Evolutionary conservation across 805 yeast species (phyloP), one percentile per base, ranked within the genome.

Genomic region (Metschnikowia corniflorae): DNA sequence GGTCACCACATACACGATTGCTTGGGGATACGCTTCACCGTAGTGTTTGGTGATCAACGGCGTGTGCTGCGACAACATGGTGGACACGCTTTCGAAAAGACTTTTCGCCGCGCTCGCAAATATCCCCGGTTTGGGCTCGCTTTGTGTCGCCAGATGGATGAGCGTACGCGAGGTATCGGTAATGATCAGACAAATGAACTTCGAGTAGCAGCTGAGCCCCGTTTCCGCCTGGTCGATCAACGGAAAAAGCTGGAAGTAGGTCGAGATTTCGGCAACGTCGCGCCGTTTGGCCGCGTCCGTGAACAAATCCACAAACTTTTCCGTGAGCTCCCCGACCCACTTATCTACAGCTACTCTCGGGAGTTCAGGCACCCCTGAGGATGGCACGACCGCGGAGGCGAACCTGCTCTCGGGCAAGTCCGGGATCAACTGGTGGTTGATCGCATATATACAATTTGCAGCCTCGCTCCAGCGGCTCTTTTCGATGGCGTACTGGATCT

Each of bases 221-320:
- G 73, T 59, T 16, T 73, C 73, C 39, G 77, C 76, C 53, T 82
- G 76, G 6, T 86, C 86, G 26, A 93, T 80, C 36, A 89, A 65
- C 8, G 98, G 98, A 56, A 93, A 91, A 49, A 88, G 64, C 50
- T 84, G 83, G 64, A 91, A 93, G 56, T 80, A 86, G 38, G 79
- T 69, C 0, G 96, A 86, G 35, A 93, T 64, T 37, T 77, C 70
- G 29, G 75, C 79, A 37, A 86, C 86, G 49, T 86, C 78, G 36
- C 75, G 77, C 0, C 64, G 61, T 8, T 63, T 58, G 1, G 96
- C 83, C 0, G 96, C 95, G 27, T 70, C 69, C 31, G 71, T 71
- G 59, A 93, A 93, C 47, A 80, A 81, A 8, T 64, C 53, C 23
- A 69, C 61, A 51, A 89, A 87, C 3, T 77, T 60, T 1, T 55